Evolutionary conservation across 257 asterid species (phyloP), one percentile per base, ranked within the genome.

Genomic region (Ligustrum vulgare): DNA sequence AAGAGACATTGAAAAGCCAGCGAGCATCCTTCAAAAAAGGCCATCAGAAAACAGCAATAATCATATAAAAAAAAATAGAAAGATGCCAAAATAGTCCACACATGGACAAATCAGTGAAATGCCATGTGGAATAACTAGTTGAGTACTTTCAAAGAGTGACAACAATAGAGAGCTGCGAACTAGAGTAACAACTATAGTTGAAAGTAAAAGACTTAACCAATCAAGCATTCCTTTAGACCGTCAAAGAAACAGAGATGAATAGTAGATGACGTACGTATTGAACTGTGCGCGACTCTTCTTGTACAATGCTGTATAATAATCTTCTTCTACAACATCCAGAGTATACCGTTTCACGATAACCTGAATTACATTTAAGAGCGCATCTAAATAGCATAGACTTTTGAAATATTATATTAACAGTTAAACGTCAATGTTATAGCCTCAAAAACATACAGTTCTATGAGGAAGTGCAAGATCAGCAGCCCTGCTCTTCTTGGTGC

Each of bases 391-490:
- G 65, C 69, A 25, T 0, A 6, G 39, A 35, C 9, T 35, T 35
- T 11, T 39, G 47, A 39, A 39, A 39, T 39, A 39, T 39, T 39
- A 39, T 39, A 39, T 39, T 39, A 8, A 11, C 47, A 9, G 47
- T 39, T 9, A 39, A 39, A 39, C 47, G 15, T 39, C 47, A 39
- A 39, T 39, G 47, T 39, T 39, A 39, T 39, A 13, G 54, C 41
- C 62, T 25, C 35, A 56, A 70, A 34, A 78, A 75, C 96, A 69
- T 86, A 93, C 98, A 72, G 89, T 89, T 85, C 94, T 84, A 51
- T 96, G 91, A 23, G 98, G 97, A 70, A 94, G 97, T 1, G 98
- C 97, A 71, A 94, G 93, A 81, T 94, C 98, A 82, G 98, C 96
- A 73, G 97, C 97, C 86, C 98, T 89, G 82, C 97, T 97, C 83